These are phyloP conservation scores for Isabelozyma heimii DNA, from an alignment of 805 yeast genomes.

Conservation along the genomic window DNA sequence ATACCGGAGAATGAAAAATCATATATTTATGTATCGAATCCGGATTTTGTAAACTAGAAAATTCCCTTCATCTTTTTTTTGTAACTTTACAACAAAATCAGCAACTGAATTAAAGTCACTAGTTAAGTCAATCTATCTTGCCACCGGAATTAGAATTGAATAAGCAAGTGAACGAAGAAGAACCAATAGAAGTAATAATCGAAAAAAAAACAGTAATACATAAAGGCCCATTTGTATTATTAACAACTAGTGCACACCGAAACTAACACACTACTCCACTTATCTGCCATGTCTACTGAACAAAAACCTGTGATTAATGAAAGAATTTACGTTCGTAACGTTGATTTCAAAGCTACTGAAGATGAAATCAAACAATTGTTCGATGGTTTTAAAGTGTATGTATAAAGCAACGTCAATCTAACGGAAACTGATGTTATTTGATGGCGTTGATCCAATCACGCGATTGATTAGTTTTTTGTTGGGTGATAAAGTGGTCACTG, in stretches of 20 bases:
- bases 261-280: neutral
- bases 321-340: conserved; percentile 44
- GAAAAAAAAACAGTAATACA: neutral
- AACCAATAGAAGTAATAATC: neutral
- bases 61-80: neutral
- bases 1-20: neutral
- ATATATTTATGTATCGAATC: neutral
- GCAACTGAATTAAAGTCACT: conserved; percentile 2
- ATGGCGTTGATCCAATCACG: neutral
- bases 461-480: neutral
- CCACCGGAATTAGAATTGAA: neutral
- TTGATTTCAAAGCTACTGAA: conserved; percentile 41
- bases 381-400: conserved; percentile 41
- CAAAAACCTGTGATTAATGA: conserved; percentile 35
- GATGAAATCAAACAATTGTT: conserved; percentile 48
- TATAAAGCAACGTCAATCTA: conserved; percentile 3
- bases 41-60: neutral
- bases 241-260: neutral
- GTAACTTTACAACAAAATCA: neutral
- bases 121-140: conserved; percentile 5
- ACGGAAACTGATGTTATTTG: too few species aligned
- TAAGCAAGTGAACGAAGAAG: neutral
- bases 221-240: neutral
- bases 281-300: conserved; percentile 13
- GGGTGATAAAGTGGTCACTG: neutral